Conservation (phyloP, 805 yeast genomes). For the Suhomyces xylopsoci region DNA sequence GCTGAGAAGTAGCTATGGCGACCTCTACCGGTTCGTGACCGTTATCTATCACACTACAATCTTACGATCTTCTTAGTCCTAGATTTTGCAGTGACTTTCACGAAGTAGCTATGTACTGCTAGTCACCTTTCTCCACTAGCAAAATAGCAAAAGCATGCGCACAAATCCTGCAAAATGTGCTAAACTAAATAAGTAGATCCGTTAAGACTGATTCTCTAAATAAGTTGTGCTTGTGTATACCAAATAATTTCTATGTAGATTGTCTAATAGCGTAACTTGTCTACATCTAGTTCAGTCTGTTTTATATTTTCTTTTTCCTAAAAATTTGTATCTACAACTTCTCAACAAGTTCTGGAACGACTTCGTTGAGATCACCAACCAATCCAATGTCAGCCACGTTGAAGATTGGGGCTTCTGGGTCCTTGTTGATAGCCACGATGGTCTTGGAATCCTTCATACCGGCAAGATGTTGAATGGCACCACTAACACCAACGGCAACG, state of each 20-base stretch:
- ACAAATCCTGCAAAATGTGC: background rate
- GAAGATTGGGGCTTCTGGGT: constrained; percentile 91
- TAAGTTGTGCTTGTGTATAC: too few relatives aligned
- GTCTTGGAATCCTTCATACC: constrained; percentile 97
- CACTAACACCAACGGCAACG: constrained; percentile 90
- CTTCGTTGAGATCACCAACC: constrained; percentile 82
- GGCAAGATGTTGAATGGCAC: constrained; percentile 97
- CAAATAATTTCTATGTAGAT: too few relatives aligned
- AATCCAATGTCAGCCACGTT: constrained; percentile 86
- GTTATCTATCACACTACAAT: background rate
- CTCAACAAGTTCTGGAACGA: constrained; percentile 85
- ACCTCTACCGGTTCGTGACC: background rate
- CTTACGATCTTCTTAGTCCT: background rate
- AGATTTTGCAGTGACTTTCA: background rate
- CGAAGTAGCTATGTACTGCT: background rate
- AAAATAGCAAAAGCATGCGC: background rate
- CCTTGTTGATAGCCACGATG: constrained; percentile 92
- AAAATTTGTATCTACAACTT: constrained; percentile 44
- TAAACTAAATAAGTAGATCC: too few relatives aligned
- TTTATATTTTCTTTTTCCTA: background rate
- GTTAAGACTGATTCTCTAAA: too few relatives aligned
- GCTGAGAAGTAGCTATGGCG: background rate
- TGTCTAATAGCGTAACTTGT: too few relatives aligned
- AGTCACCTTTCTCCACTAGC: background rate
- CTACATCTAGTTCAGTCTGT: background rate